A percentile compares a stretch with the other conserved stretches of the same genome.
These are phyloP conservation scores for Rubus parviflorus DNA, from an alignment of 306 rosid genomes.

Conservation along the genomic window DNA sequence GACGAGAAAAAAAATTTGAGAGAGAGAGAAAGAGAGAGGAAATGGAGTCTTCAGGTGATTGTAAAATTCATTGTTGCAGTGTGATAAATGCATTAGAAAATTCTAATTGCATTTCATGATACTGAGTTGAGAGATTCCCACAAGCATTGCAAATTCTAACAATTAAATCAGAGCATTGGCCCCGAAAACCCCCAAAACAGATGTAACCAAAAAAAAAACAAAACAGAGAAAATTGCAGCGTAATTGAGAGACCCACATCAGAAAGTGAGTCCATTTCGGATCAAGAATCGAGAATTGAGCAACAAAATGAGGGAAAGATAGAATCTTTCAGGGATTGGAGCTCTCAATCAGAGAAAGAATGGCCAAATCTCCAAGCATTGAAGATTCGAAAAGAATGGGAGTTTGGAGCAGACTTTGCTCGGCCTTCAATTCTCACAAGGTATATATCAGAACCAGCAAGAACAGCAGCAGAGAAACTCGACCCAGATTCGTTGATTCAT, in stretches of 20 bases:
- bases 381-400: slow-evolving; percentile 26
- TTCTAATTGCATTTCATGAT: no score
- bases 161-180: no score
- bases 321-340: slow-evolving; percentile 34
- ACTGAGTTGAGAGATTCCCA: no score
- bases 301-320: slow-evolving; percentile 38
- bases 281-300: slow-evolving; percentile 26
- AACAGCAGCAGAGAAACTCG: slow-evolving; percentile 47
- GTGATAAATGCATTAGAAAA: no score
- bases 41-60: no score
- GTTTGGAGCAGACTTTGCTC: background rate
- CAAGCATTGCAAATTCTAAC: no score
- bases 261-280: slow-evolving; percentile 40
- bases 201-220: background rate
- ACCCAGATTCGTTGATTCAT: slow-evolving; percentile 53
- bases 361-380: slow-evolving; percentile 30
- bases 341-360: slow-evolving; percentile 37
- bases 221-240: slow-evolving; percentile 19
- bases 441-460: slow-evolving; percentile 82
- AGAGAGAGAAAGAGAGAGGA: no score
- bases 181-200: no score
- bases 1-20: no score
- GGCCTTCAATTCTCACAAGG: slow-evolving; percentile 60
- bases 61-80: no score
- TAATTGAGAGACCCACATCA: slow-evolving; percentile 28